Evolutionary conservation across 129 eudicot species (phyloP).

Genomic region (Flaveria robusta): DNA sequence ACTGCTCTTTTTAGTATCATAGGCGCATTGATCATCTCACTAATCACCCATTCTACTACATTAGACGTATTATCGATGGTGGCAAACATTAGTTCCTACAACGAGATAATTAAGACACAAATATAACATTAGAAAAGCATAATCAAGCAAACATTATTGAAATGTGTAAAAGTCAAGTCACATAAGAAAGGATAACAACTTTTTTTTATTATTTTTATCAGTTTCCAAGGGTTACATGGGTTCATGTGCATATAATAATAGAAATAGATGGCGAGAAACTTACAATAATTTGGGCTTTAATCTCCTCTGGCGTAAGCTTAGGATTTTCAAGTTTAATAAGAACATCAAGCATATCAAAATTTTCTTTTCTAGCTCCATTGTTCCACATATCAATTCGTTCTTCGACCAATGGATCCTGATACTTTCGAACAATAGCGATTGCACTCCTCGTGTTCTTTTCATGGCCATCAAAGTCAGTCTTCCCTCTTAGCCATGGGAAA

Average conservation of each 20-base stretch:
- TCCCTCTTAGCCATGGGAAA: conserved; percentile 28
- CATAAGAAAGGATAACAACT: no score
- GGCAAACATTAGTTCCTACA: conserved; percentile 28
- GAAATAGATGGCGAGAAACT: not conserved
- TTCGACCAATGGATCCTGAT: conserved; percentile 26
- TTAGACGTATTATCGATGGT: conserved; percentile 25
- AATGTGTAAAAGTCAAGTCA: no score
- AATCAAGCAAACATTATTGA: no score
- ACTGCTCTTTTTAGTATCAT: not conserved
- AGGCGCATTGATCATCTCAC: conserved; percentile 24
- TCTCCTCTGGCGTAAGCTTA: conserved; percentile 23
- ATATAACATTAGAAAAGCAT: not conserved
- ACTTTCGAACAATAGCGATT: conserved; percentile 7
- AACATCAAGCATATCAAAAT: conserved; percentile 31
- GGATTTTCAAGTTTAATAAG: conserved; percentile 26
- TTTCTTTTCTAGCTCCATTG: conserved; percentile 11
- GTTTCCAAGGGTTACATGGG: not conserved
- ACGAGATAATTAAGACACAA: not conserved
- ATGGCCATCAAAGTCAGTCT: conserved; percentile 35
- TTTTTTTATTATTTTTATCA: no score
- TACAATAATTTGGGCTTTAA: conserved; percentile 24
- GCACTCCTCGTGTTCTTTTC: conserved; percentile 16
- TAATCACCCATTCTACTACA: conserved; percentile 21
- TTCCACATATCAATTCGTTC: conserved; percentile 27
- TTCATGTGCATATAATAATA: not conserved